phyloP scores from a whole-genome alignment of 768 basidiomycete species.

The Leccinum aurantiacum region DNA sequence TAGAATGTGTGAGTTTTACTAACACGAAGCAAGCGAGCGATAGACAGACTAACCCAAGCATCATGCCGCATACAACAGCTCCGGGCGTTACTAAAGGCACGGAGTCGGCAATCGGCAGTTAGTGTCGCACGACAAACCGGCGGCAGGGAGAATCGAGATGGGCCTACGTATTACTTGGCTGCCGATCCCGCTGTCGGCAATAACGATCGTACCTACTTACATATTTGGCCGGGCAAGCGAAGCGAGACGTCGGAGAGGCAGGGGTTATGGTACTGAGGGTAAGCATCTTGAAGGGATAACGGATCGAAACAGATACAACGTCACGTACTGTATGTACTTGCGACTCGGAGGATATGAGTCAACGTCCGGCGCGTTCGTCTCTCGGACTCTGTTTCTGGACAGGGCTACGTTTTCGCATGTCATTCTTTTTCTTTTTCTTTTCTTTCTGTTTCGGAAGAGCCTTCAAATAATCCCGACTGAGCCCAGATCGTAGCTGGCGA shows the following conservation, averaged over 20 bases:
- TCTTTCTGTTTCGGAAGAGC: background rate
- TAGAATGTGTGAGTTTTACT: too few relatives aligned
- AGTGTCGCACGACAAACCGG: too few relatives aligned
- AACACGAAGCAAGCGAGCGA: too few relatives aligned
- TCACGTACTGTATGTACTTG: background rate
- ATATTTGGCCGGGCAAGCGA: background rate
- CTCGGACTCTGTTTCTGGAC: background rate
- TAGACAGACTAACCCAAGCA: too few relatives aligned
- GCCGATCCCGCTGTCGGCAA: background rate
- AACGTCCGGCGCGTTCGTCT: background rate
- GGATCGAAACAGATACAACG: background rate
- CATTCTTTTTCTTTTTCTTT: background rate
- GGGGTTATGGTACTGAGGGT: background rate
- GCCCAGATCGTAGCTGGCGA: background rate
- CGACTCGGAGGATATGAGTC: background rate
- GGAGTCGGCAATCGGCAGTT: background rate
- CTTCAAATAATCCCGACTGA: background rate
- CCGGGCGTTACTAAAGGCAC: background rate
- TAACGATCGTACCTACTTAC: background rate
- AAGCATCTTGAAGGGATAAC: background rate
- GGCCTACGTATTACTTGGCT: background rate
- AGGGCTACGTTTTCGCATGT: background rate
- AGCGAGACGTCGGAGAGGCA: too few relatives aligned
- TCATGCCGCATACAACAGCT: background rate
- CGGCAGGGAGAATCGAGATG: background rate